phyloP scores from a whole-genome alignment of 192 early-diverging fungal species.

The Gamsiella multidivaricata region DNA sequence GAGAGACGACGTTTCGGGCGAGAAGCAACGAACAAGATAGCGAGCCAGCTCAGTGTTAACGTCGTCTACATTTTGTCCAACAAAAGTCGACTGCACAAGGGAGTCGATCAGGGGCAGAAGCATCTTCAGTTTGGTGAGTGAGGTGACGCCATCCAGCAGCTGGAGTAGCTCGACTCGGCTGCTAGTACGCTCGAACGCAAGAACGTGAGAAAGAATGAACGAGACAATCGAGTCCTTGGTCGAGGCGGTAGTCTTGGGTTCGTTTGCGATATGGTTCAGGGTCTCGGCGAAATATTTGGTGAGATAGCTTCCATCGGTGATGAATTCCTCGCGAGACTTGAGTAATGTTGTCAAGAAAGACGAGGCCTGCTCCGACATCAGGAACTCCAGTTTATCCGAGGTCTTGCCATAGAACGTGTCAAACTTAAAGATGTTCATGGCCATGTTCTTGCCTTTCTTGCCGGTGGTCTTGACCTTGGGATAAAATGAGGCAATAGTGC shows the following conservation, averaged over 20 bases:
- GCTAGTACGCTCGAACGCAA: constrained; percentile 51
- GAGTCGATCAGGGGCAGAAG: constrained; percentile 69
- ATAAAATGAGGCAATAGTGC: constrained; percentile 55
- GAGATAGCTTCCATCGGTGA: constrained; percentile 54
- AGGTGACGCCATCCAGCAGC: constrained; percentile 60
- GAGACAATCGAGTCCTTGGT: constrained; percentile 56
- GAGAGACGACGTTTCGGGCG: constrained; percentile 52
- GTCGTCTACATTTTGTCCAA: constrained; percentile 34
- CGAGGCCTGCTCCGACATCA: constrained; percentile 23
- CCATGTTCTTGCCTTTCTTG: constrained; percentile 49
- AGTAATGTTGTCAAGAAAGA: constrained; percentile 31
- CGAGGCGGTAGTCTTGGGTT: constrained; percentile 26
- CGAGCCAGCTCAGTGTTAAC: constrained; percentile 46
- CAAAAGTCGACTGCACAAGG: constrained; percentile 54
- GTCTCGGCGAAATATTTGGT: constrained; percentile 51
- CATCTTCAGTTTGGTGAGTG: constrained; percentile 68
- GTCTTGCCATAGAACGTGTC: constrained; percentile 54
- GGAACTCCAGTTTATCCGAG: constrained; percentile 43
- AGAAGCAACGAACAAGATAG: constrained; percentile 67
- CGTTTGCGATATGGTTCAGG: constrained; percentile 47
- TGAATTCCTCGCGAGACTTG: constrained; percentile 52
- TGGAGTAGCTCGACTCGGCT: constrained; percentile 65
- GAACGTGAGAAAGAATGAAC: constrained; percentile 67
- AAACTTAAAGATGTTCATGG: constrained; percentile 37
- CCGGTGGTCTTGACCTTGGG: constrained; percentile 55